Percentiles rank a stretch among this genome's conserved stretches.
phyloP scores from a whole-genome alignment of 345 rosid genomes.

The Alliaria petiolata region DNA sequence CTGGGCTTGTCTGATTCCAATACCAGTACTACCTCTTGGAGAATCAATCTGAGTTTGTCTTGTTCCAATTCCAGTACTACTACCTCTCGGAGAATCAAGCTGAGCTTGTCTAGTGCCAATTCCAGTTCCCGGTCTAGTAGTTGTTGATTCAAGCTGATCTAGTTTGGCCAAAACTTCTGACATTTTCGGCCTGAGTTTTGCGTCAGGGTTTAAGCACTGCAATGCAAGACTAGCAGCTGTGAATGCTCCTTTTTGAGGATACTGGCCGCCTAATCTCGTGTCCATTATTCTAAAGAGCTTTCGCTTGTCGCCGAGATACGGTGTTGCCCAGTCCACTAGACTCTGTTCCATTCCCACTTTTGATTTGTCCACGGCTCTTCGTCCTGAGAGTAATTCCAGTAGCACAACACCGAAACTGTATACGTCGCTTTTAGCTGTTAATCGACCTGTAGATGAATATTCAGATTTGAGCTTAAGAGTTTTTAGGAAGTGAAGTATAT shows the following conservation, averaged over 20 bases:
- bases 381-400: constrained; percentile 83
- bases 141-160: constrained; percentile 62
- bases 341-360: constrained; percentile 82
- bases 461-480: not conserved
- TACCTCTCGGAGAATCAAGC: constrained; percentile 34
- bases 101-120: constrained; percentile 5
- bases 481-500: not conserved
- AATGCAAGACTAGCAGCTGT: constrained; percentile 78
- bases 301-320: constrained; percentile 79
- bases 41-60: constrained; percentile 37
- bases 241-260: constrained; percentile 81
- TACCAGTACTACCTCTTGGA: constrained; percentile 32
- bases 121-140: constrained; percentile 15
- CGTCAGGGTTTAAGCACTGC: constrained; percentile 58
- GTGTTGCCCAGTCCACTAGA: constrained; percentile 95
- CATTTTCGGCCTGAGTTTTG: constrained; percentile 84
- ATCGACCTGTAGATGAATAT: constrained; percentile 66
- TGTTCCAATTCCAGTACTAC: constrained; percentile 20
- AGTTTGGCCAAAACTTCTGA: constrained; percentile 67
- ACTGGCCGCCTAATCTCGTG: constrained; percentile 91
- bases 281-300: constrained; percentile 93
- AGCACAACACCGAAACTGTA: constrained; percentile 96
- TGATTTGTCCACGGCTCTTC: constrained; percentile 84
- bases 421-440: constrained; percentile 91
- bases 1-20: constrained; percentile 28